Base-by-base conservation (phyloP, 2,329 filamentous ascomycete species). In the Aspergillus terreus region DNA sequence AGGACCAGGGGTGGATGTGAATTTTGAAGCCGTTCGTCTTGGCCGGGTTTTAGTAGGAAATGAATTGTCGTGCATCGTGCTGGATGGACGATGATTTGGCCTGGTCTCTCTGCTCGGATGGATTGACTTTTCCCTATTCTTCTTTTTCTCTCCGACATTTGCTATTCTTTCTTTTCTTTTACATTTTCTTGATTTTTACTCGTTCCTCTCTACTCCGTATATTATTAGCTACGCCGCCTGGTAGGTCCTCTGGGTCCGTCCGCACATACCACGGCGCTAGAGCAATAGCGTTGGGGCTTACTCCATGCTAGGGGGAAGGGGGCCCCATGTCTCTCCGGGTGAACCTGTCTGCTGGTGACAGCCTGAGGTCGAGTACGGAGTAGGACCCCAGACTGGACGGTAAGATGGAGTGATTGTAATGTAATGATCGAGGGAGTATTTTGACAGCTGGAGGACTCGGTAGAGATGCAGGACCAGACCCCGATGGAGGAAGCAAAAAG, bases 11-110 rank as follows among this genome's bases (percentile, higher is more conserved):
- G 36, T 21, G 36, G 45, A 38, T 47, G 45, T 7, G 40, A 21
- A 30, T 38, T 42, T 42, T 6, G 40, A 42, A 40, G 45, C 45
- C 33, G 45, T 47, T 47, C 35, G 25, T 40, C 45, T 47, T 47
- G 45, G 45, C 45, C 21, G 32, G 21, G 23, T 19, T n/a, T 21
- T 38, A 10, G 27, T 23, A 35, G 14, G 38, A 38, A 48, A 48
- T 41, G 36, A 43, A 44, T 44, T 35, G 33, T 35, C 11, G 11
- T 35, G 33, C 33, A 12, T 35, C n/a, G 33, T 6, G 33, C 11
- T 12, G 35, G 12, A 30, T 21, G 6, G 19, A 3, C 32, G 14
- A 35, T 46, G 15, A 19, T 21, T 30, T 10, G 17, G 19, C 33
- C 27, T 21, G 7, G 21, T 32, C 19, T 23, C 27, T 4, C 27